A percentile compares a stretch with the other conserved stretches of the same genome.
Conservation (phyloP, 2,329 filamentous ascomycete genomes). For the Dothideomycetes sp. region DNA sequence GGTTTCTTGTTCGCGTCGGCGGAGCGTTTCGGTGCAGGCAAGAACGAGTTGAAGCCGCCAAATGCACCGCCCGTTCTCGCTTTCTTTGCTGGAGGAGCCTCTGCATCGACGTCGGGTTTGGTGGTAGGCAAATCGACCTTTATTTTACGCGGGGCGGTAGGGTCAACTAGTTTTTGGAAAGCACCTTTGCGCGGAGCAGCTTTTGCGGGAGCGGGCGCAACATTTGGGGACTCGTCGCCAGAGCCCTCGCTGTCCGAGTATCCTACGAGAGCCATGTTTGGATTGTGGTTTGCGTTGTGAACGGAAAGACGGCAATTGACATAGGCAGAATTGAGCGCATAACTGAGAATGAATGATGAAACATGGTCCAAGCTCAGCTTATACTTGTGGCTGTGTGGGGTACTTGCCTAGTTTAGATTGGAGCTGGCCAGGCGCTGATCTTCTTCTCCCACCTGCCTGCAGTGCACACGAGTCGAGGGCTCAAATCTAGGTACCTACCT, state of each 20-base stretch:
- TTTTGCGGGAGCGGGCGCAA: constrained; percentile 24
- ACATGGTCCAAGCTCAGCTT: constrained; percentile 1
- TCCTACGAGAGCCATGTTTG: constrained; percentile 63
- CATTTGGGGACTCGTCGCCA: constrained; percentile 42
- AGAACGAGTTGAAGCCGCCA: constrained; percentile 73
- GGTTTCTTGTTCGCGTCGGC: constrained; percentile 21
- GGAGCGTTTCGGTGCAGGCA: constrained; percentile 69
- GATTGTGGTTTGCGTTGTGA: not conserved
- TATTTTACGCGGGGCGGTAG: constrained; percentile 74
- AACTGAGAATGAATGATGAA: too few relatives aligned
- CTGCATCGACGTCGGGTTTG: constrained; percentile 32
- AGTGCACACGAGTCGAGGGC: too few relatives aligned
- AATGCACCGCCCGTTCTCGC: constrained; percentile 58
- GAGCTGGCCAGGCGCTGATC: too few relatives aligned
- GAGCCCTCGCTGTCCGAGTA: constrained; percentile 73
- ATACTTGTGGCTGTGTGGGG: too few relatives aligned
- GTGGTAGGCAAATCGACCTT: constrained; percentile 63
- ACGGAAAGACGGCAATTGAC: not conserved
- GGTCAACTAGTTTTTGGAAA: constrained; percentile 74
- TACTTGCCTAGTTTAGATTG: too few relatives aligned
- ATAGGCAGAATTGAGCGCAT: not conserved
- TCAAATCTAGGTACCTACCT: too few relatives aligned
- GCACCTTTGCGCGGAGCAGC: constrained; percentile 42
- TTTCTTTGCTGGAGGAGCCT: constrained; percentile 61
- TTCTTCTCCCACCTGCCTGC: too few relatives aligned